A percentile compares a stretch with the other conserved stretches of the same genome.
Evolutionary conservation across 2,329 filamentous ascomycete species (phyloP).

Genomic region (Penicillium sp.): DNA sequence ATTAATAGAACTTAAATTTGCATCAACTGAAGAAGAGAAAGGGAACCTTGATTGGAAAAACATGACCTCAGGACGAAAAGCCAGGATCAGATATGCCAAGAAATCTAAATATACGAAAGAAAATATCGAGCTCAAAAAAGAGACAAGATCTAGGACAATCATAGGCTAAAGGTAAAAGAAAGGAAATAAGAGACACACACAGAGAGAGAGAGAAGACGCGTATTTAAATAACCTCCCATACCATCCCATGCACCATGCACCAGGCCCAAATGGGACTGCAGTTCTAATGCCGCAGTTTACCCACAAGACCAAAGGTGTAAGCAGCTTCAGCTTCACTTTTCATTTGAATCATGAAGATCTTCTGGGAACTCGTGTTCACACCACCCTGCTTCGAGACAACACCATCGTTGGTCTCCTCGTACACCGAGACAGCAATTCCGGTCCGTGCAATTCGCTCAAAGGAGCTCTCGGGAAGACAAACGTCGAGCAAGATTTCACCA

Average conservation of each 20-base stretch:
- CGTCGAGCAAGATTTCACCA: slow-evolving; percentile 71
- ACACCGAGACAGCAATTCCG: slow-evolving; percentile 85
- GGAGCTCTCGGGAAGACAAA: slow-evolving; percentile 77
- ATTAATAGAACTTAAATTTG: background rate
- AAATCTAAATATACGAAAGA: slow-evolving; percentile 24
- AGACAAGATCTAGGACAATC: slow-evolving; percentile 11
- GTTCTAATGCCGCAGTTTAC: slow-evolving; percentile 52
- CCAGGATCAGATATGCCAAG: slow-evolving; percentile 5
- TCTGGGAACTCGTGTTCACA: slow-evolving; percentile 58
- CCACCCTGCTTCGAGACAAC: slow-evolving; percentile 55
- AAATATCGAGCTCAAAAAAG: slow-evolving; percentile 9
- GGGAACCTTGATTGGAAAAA: background rate
- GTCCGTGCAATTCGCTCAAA: slow-evolving; percentile 81
- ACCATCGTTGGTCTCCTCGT: slow-evolving; percentile 70
- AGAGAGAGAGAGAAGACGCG: background rate
- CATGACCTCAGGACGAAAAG: slow-evolving; percentile 11
- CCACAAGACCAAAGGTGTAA: slow-evolving; percentile 56
- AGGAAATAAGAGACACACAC: background rate
- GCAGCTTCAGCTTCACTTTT: slow-evolving; percentile 54
- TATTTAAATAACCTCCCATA: background rate
- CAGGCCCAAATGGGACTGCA: slow-evolving; percentile 3
- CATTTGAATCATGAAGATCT: slow-evolving; percentile 66
- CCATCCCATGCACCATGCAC: slow-evolving; percentile 6
- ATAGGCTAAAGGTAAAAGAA: background rate
- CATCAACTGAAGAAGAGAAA: background rate